Evolutionary conservation across 1,284 basidiomycete species (phyloP), one percentile per base, ranked within the genome.

Genomic region (Tylopilus sp.): DNA sequence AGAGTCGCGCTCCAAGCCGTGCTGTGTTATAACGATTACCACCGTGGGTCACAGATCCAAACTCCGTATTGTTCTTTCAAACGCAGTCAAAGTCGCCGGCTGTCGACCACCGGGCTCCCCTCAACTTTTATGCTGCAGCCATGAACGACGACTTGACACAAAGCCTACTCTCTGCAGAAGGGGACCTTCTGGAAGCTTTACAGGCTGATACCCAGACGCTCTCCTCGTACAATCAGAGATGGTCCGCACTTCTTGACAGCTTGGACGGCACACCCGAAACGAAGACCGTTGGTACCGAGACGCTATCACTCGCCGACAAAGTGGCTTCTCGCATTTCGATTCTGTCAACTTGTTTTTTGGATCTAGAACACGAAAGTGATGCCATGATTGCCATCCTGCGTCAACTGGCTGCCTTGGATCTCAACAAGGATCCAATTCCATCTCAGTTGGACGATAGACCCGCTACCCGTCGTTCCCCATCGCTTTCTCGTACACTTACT

Each of bases 241-340:
- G 39, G 65, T 72, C 67, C 0, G 4, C 55, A 3, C 64, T 72
- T 13, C 36, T n/a, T 3, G 36, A 41, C 2, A 1, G 3, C 32
- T 36, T 70, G 5, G 12, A 0, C 26, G 24, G 29, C 0, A 60
- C 61, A n/a, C 18, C 36, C 32, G 22, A 57, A 54, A 55, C 39
- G 0, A 60, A 64, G 2, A 51, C 5, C 12, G 19, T 26, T 7
- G 26, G 22, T 0, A 0, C 41, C 5, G 60, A 72, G 2, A 61
- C 67, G 0, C 26, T 66, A 1, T 24, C 1, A 2, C 64, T 72
- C 2, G 60, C 12, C 2, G 4, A 72, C 15, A 47, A 1, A 0
- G 51, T 72, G 0, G 67, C 71, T 1, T 58, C 63, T 3, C 72
- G 70, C 0, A 62, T 74, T 6, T 1, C 33, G 4, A 57, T n/a